Conservation (phyloP, 2,329 filamentous ascomycete genomes). For the Septoria linicola region DNA sequence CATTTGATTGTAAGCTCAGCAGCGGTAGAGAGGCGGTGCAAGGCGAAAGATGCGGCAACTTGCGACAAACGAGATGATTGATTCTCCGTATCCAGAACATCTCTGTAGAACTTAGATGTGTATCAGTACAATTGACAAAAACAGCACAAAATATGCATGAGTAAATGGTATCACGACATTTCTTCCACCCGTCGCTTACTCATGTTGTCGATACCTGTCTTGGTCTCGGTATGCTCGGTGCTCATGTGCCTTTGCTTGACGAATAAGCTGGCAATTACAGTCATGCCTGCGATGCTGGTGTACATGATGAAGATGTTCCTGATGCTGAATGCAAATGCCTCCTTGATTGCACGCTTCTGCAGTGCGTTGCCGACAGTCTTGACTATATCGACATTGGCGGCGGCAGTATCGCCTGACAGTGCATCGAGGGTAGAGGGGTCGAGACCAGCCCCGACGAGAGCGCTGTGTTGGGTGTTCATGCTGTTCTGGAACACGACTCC, state of each 20-base stretch:
- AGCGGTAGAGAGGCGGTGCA: too few relatives aligned
- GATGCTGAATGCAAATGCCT: slow-evolving; percentile 51
- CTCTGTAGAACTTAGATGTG: too few relatives aligned
- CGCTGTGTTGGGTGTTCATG: slow-evolving; percentile 18
- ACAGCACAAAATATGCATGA: too few relatives aligned
- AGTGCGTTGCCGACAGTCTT: slow-evolving; percentile 40
- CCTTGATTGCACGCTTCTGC: slow-evolving; percentile 44
- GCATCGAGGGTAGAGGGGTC: slow-evolving; percentile 35
- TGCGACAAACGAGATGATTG: too few relatives aligned
- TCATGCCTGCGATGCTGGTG: neutral
- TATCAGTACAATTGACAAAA: too few relatives aligned
- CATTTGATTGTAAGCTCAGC: too few relatives aligned
- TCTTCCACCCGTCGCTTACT: neutral
- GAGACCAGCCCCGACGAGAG: slow-evolving; percentile 23
- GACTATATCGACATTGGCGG: slow-evolving; percentile 49
- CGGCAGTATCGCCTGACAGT: slow-evolving; percentile 45
- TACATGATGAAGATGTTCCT: slow-evolving; percentile 53
- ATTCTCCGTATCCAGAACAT: too few relatives aligned
- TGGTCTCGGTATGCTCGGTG: neutral
- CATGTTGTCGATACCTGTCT: neutral
- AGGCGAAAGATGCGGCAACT: too few relatives aligned
- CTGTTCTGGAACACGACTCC: slow-evolving; percentile 54
- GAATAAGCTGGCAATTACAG: neutral
- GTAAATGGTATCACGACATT: neutral
- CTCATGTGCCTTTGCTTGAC: slow-evolving; percentile 3